Evolutionary conservation across 352 stramenopile species (phyloP).

Genomic region (Phytophthora pisi): DNA sequence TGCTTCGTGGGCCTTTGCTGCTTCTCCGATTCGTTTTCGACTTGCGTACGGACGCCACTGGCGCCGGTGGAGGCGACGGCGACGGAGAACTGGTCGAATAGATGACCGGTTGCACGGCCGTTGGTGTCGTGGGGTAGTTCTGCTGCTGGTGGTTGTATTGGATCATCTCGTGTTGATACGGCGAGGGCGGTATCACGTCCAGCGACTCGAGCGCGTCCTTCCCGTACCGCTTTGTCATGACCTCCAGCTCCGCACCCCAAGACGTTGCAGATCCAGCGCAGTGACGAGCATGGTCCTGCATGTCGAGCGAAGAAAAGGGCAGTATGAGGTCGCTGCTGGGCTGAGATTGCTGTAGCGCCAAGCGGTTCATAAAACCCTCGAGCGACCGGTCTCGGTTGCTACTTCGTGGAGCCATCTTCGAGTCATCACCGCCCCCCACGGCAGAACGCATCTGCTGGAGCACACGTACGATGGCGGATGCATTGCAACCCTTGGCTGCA

Average conservation of each 20-base stretch:
- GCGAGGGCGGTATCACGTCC: constrained; percentile 4
- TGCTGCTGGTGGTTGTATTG: constrained; percentile 16
- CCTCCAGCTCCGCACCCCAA: constrained; percentile 61
- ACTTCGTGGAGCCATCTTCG: constrained; percentile 8
- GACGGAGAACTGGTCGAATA: constrained; percentile 12
- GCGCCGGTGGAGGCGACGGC: constrained; percentile 10
- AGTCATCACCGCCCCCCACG: constrained; percentile 28
- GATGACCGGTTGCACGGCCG: constrained; percentile 22
- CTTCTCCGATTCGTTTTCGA: constrained; percentile 20
- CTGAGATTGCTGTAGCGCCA: constrained; percentile 43
- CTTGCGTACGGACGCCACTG: constrained; percentile 12
- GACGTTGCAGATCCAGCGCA: background rate
- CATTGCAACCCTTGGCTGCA: constrained; percentile 14
- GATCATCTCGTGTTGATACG: background rate
- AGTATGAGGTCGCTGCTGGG: constrained; percentile 21
- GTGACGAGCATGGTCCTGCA: constrained; percentile 43
- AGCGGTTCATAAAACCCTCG: constrained; percentile 71
- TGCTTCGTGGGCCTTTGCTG: constrained; percentile 15
- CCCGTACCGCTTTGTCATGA: constrained; percentile 64
- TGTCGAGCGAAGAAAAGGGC: constrained; percentile 50
- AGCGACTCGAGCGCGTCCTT: constrained; percentile 31
- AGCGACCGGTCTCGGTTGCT: constrained; percentile 52
- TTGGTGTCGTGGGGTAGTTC: background rate
- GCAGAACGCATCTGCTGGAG: constrained; percentile 54
- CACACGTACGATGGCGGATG: constrained; percentile 39